Base-by-base conservation (phyloP, 2,329 filamentous ascomycete species). In the Metarhizium anisopliae region DNA sequence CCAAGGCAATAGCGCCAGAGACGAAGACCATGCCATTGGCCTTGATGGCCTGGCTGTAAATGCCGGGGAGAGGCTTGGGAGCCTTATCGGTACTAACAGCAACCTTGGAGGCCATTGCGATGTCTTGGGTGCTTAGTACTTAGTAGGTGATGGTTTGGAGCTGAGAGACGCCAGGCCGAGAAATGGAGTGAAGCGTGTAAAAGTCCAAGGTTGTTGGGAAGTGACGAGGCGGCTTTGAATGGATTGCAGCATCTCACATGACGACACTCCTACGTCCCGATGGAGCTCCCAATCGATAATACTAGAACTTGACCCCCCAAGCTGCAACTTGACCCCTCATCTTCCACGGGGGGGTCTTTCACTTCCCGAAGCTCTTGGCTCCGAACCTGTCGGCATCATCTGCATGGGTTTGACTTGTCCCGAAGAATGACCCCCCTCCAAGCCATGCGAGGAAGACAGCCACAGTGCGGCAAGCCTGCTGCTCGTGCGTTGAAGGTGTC, bases 1-100 rank as follows among this genome's bases (percentile, higher is more conserved):
- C 83, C 61, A 83, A 82, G 60, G 86, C 84, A 61, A 90, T 85
- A 62, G 86, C 83, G 61, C 87, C 87, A 0, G 86, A 89, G 66
- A 86, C 80, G 72, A 83, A 90, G 70, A 90, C 79, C 61, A 85
- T 77, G 60, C 82, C 81, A 60, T 83, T 83, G 58, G 85, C 85
- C 62, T 81, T 78, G 70, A 90, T 85, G 64, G 86, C 86, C 63
- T 74, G 72, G 66, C 68, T 75, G 63, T 73, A 74, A 59, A 75
- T 69, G 60, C 64, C 64, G 6, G 72, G 68, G 16, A 73, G 64
- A 13, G 72, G 70, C 64, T 71, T 71, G 49, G 72, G 72, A 43
- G 72, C 72, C 61, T 74, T 73, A 50, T 71, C 64, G 40, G 72
- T 74, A 54, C 70, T 61, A 56, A 74, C 68, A 43, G 68, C 60